Conservation (phyloP, 2,329 filamentous ascomycete species). For the Botrytis elliptica region DNA sequence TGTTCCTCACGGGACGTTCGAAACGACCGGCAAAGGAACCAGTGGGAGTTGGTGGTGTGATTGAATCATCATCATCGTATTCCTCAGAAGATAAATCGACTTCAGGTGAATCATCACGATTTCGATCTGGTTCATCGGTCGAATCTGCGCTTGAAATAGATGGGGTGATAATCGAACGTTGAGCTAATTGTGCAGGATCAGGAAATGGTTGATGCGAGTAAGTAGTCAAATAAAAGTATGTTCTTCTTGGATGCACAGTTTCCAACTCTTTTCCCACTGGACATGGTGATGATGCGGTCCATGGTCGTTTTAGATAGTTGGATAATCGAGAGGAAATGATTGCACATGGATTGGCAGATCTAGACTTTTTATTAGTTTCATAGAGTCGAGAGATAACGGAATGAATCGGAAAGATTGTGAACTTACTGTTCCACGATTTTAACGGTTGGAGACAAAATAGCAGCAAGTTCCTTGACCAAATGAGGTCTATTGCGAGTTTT, state of each 20-base stretch:
- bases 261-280: slow-evolving; percentile 92
- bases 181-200: slow-evolving; percentile 54
- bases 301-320: slow-evolving; percentile 82
- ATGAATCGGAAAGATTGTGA: slow-evolving; percentile 3
- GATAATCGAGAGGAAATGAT: slow-evolving; percentile 92
- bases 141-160: slow-evolving; percentile 72
- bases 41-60: slow-evolving; percentile 60
- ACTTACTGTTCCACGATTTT: slow-evolving; percentile 89
- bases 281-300: slow-evolving; percentile 76
- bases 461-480: slow-evolving; percentile 88
- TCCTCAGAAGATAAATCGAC: slow-evolving; percentile 86
- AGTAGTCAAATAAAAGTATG: slow-evolving; percentile 96
- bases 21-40: slow-evolving; percentile 57
- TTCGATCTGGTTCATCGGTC: slow-evolving; percentile 65
- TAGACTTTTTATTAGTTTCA: slow-evolving; percentile 43
- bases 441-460: slow-evolving; percentile 72
- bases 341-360: slow-evolving; percentile 91
- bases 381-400: slow-evolving; percentile 31
- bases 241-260: slow-evolving; percentile 86
- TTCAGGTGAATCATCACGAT: slow-evolving; percentile 64
- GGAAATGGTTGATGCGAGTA: slow-evolving; percentile 79
- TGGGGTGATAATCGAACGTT: slow-evolving; percentile 72
- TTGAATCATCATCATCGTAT: slow-evolving; percentile 71
- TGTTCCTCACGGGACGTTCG: slow-evolving; percentile 53
- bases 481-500: slow-evolving; percentile 90